Conservation (phyloP, 1,284 basidiomycete genomes). For the Tylopilus sp. region DNA sequence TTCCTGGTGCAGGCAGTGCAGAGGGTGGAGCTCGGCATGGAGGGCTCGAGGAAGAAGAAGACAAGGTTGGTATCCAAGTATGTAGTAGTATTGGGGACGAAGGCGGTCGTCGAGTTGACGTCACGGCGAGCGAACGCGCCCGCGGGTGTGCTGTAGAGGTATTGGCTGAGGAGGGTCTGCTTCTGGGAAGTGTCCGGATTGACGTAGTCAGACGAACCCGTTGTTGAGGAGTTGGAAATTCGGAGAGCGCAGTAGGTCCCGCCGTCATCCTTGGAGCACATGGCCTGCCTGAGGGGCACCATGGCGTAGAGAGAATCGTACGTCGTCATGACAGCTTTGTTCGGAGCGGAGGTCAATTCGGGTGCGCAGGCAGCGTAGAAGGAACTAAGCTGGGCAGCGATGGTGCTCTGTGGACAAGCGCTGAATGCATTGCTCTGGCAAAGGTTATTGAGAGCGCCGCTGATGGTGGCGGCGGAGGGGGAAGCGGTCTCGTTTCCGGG, state of each 20-base stretch:
- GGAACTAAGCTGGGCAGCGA: slow-evolving; percentile 58
- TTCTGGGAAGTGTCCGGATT: slow-evolving; percentile 6
- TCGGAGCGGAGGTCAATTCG: slow-evolving; percentile 60
- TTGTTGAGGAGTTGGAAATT: slow-evolving; percentile 24
- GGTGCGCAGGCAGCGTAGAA: slow-evolving; percentile 68
- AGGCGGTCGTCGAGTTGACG: slow-evolving; percentile 28
- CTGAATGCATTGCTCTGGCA: slow-evolving; percentile 46
- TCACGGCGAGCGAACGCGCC: slow-evolving; percentile 32
- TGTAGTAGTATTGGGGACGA: slow-evolving; percentile 64
- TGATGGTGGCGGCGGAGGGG: slow-evolving; percentile 46
- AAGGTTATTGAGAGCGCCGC: slow-evolving; percentile 52
- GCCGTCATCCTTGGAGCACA: slow-evolving; percentile 72
- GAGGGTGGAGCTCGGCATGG: slow-evolving; percentile 48
- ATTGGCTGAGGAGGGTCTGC: slow-evolving; percentile 18
- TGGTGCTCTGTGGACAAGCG: slow-evolving; percentile 54
- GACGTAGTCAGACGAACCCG: slow-evolving; percentile 22
- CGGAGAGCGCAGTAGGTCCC: slow-evolving; percentile 64
- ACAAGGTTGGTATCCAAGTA: slow-evolving; percentile 63
- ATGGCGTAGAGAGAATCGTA: slow-evolving; percentile 82
- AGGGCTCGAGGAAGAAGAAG: slow-evolving; percentile 73
- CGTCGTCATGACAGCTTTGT: slow-evolving; percentile 48
- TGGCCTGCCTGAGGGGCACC: slow-evolving; percentile 57
- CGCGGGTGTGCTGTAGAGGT: slow-evolving; percentile 18
- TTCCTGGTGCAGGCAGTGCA: slow-evolving; percentile 81
- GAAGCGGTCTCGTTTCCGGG: slow-evolving; percentile 40